A percentile compares a stretch with the other conserved stretches of the same genome.
Conservation (phyloP, 2,329 filamentous ascomycete species). For the Pyricularia grisea region DNA sequence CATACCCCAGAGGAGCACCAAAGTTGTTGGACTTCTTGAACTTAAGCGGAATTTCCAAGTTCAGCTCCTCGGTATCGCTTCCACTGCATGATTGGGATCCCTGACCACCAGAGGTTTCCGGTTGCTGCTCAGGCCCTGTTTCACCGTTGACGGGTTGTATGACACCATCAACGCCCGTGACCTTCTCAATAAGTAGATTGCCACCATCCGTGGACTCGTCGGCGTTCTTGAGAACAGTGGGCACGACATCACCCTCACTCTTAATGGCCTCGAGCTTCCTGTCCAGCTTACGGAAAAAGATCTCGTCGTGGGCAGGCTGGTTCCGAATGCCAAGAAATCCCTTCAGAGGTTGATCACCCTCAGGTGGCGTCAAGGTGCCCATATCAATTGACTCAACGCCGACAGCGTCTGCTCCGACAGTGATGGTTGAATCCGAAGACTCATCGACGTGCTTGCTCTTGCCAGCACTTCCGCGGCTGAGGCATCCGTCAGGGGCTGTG, state of each 20-base stretch:
- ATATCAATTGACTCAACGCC: constrained; percentile 13
- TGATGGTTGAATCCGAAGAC: constrained; percentile 11
- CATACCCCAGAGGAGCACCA: constrained; percentile 32
- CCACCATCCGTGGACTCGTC: neutral
- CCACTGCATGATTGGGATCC: constrained; percentile 2
- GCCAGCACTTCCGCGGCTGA: neutral
- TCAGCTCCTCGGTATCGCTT: constrained; percentile 19
- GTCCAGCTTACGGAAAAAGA: constrained; percentile 39
- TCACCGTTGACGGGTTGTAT: constrained; percentile 2
- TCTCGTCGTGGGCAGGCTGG: constrained; percentile 44
- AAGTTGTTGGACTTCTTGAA: constrained; percentile 36
- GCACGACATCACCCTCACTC: constrained; percentile 29
- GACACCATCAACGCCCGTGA: constrained; percentile 4
- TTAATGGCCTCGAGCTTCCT: constrained; percentile 40
- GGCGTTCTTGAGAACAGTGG: constrained; percentile 27
- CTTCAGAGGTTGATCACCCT: constrained; percentile 33
- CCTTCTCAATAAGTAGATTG: neutral
- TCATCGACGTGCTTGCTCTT: constrained; percentile 3
- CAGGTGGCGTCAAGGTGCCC: constrained; percentile 27
- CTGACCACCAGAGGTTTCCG: constrained; percentile 4
- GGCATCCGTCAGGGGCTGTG: constrained; percentile 10
- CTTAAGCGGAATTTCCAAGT: constrained; percentile 35
- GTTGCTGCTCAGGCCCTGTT: constrained; percentile 7
- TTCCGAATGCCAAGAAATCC: constrained; percentile 47
- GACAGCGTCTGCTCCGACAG: neutral